Evolutionary conservation across 768 basidiomycete species (phyloP).

Genomic region (Termitomyces sp.): DNA sequence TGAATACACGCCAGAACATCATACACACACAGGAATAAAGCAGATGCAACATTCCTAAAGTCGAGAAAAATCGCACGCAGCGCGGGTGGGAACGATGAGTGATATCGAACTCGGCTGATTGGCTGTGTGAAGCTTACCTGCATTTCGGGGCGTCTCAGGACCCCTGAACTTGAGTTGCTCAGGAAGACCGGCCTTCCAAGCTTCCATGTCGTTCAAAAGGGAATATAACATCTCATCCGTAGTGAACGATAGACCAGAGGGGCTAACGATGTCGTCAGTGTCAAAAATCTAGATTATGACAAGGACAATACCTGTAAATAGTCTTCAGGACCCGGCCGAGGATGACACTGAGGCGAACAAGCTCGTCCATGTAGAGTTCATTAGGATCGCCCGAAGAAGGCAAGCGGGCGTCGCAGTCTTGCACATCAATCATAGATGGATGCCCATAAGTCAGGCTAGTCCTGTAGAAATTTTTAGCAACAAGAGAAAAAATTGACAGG

Average conservation of each 20-base stretch:
- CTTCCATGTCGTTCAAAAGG: constrained; percentile 62
- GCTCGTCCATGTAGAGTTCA: constrained; percentile 83
- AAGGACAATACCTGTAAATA: constrained; percentile 69
- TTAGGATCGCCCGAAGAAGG: constrained; percentile 83
- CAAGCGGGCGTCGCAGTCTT: constrained; percentile 92
- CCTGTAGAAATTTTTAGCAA: constrained; percentile 38
- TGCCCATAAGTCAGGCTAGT: constrained; percentile 87
- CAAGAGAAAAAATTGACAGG: constrained; percentile 3
- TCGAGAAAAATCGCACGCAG: constrained; percentile 2
- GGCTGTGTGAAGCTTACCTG: constrained; percentile 45
- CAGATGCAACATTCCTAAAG: constrained; percentile 79
- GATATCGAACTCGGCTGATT: neutral
- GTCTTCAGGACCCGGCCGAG: constrained; percentile 90
- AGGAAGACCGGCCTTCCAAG: constrained; percentile 79
- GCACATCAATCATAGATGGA: constrained; percentile 94
- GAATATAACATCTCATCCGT: constrained; percentile 74
- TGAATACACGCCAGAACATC: constrained; percentile 98
- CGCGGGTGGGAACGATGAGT: constrained; percentile 1
- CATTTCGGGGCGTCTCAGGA: constrained; percentile 55
- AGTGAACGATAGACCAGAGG: constrained; percentile 82
- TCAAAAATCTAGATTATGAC: neutral
- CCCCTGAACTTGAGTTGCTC: constrained; percentile 77
- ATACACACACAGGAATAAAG: constrained; percentile 88
- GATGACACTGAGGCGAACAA: constrained; percentile 87
- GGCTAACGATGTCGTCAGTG: constrained; percentile 38